Conservation (phyloP, 2,329 filamentous ascomycete species). For the Dichotomopilus funicola region DNA sequence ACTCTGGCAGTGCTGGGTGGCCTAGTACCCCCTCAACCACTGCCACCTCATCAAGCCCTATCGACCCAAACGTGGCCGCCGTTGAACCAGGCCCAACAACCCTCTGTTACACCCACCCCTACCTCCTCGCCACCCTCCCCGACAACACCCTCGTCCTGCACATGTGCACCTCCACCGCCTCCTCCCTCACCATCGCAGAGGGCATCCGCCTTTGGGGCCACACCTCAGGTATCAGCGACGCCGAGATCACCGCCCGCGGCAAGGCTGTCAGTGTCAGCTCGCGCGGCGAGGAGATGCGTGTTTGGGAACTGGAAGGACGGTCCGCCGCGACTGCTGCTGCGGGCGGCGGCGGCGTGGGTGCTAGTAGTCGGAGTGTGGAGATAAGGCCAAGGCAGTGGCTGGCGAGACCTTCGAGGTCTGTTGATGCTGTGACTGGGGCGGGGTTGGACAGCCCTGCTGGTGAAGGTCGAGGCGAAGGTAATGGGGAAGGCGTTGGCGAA, state of each 20-base stretch:
- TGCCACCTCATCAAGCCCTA: too few species aligned
- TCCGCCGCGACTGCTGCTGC: constrained; percentile 24
- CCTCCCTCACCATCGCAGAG: constrained; percentile 60
- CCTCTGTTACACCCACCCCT: constrained; percentile 71
- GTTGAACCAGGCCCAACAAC: constrained; percentile 46
- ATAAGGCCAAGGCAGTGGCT: constrained; percentile 36
- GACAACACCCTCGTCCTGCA: constrained; percentile 85
- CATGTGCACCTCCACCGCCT: constrained; percentile 66
- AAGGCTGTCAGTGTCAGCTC: constrained; percentile 86
- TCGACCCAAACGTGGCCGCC: constrained; percentile 6
- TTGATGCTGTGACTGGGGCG: too few species aligned
- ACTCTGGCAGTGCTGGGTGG: too few species aligned
- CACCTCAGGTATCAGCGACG: constrained; percentile 80
- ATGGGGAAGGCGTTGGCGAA: constrained; percentile 1
- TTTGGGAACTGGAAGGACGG: constrained; percentile 84
- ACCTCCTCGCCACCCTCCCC: constrained; percentile 73
- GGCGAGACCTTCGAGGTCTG: too few species aligned
- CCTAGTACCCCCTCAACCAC: too few species aligned
- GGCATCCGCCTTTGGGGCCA: constrained; percentile 83
- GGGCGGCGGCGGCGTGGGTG: neutral
- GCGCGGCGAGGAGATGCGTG: constrained; percentile 69
- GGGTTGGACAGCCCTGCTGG: too few species aligned
- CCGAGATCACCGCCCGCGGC: constrained; percentile 74
- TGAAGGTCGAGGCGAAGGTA: neutral
- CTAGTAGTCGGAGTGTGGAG: constrained; percentile 39